Percentiles rank a stretch among this genome's conserved stretches.
Evolutionary conservation across 495 filamentous ascomycete genomes (phyloP).

Genomic region (Apodospora peruviana): DNA sequence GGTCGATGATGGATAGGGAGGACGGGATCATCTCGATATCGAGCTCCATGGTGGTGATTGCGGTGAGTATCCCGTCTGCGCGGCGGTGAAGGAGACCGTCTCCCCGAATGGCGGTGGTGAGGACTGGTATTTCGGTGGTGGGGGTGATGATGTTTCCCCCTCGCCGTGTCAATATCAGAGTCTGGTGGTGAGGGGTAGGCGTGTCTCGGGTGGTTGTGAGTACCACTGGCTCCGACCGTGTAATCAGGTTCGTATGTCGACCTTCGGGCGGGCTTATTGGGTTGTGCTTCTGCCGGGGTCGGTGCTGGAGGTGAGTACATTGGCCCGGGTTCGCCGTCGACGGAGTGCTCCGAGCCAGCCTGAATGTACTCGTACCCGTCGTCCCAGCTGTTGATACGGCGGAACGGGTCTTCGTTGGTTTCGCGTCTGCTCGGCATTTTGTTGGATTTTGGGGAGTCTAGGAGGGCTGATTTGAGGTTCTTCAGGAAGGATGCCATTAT

Average conservation of each 20-base stretch:
- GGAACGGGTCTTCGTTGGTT: constrained; percentile 13
- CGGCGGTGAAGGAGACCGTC: constrained; percentile 1
- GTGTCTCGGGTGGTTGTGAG: background rate
- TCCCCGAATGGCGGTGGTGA: background rate
- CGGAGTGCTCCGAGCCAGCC: background rate
- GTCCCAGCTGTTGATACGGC: constrained; percentile 21
- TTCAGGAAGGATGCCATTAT: background rate
- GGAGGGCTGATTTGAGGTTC: background rate
- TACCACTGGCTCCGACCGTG: background rate
- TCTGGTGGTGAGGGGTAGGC: background rate
- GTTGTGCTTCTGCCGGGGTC: too few relatives aligned
- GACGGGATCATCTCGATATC: background rate
- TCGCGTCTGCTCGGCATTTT: constrained; percentile 2
- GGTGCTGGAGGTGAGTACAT: constrained; percentile 6
- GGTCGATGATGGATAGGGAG: background rate
- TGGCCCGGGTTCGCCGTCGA: background rate
- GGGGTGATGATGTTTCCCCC: background rate
- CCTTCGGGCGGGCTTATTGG: background rate
- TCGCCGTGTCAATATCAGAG: background rate
- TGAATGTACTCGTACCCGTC: constrained; percentile 19
- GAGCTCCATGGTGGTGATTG: too few relatives aligned
- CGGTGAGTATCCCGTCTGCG: constrained; percentile 1
- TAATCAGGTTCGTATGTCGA: constrained; percentile 2
- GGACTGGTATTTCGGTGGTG: background rate
- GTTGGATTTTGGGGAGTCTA: background rate